phyloP scores from a whole-genome alignment of 768 basidiomycete species.

The Phanerodontia chrysosporium region DNA sequence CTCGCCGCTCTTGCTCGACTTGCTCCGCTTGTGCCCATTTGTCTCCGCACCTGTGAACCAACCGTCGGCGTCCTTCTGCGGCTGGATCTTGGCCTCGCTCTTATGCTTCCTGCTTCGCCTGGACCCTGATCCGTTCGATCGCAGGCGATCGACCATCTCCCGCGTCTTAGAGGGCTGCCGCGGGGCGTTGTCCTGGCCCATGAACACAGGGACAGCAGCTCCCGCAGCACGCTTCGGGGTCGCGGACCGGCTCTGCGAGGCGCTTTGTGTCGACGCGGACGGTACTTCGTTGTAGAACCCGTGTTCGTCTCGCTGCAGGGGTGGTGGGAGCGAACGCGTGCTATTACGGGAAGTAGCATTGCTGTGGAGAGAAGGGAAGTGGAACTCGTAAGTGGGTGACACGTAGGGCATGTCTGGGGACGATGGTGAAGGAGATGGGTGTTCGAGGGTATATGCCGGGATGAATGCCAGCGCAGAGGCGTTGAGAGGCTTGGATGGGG shows the following conservation, averaged over 20 bases:
- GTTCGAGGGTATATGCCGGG: slow-evolving; percentile 17
- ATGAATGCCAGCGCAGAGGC: slow-evolving; percentile 24
- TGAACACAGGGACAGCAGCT: slow-evolving; percentile 44
- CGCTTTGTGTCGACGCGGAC: slow-evolving; percentile 21
- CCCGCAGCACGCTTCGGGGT: slow-evolving; percentile 29
- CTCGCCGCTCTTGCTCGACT: slow-evolving; percentile 17
- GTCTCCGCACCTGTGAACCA: slow-evolving; percentile 18
- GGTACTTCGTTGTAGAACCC: slow-evolving; percentile 45
- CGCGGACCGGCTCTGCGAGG: slow-evolving; percentile 23
- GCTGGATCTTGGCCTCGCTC: background rate
- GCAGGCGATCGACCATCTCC: slow-evolving; percentile 53
- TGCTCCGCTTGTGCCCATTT: background rate
- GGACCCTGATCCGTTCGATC: slow-evolving; percentile 30
- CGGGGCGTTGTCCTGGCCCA: slow-evolving; percentile 35
- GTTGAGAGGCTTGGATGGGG: slow-evolving; percentile 25
- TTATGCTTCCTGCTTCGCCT: slow-evolving; percentile 15
- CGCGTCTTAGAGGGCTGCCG: slow-evolving; percentile 51
- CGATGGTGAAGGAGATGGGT: slow-evolving; percentile 9
- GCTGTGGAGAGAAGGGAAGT: slow-evolving; percentile 45
- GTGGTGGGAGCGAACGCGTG: slow-evolving; percentile 29
- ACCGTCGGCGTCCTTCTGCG: slow-evolving; percentile 15
- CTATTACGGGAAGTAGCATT: slow-evolving; percentile 21
- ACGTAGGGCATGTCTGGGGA: slow-evolving; percentile 6
- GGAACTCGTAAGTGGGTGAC: slow-evolving; percentile 33
- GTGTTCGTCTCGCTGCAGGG: slow-evolving; percentile 49